phyloP scores from a whole-genome alignment of 148 eudicot genomes.

The Dysphania ambrosioides region DNA sequence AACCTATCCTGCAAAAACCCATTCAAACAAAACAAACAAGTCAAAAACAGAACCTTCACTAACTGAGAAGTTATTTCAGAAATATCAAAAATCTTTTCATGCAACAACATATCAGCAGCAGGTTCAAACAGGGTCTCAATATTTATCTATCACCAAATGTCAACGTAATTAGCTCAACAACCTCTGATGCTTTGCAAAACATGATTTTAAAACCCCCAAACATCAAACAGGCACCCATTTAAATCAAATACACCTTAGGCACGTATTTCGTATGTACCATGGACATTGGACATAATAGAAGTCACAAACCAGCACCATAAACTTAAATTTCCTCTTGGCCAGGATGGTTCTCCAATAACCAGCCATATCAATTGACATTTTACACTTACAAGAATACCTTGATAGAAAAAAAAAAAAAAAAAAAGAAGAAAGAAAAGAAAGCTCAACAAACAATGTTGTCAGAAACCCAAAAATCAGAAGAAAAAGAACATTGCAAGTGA shows the following conservation, averaged over 20 bases:
- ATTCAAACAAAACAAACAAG: not conserved
- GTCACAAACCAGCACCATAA: not conserved
- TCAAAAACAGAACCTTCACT: not conserved
- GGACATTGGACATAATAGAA: not conserved
- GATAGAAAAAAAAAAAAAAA: not conserved
- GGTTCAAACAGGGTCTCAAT: not conserved
- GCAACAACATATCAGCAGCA: too few relatives aligned
- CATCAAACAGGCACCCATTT: not conserved
- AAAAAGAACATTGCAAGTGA: too few relatives aligned
- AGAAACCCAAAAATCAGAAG: too few relatives aligned
- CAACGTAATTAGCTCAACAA: not conserved
- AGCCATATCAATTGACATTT: not conserved
- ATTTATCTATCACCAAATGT: not conserved
- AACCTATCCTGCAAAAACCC: conserved; percentile 49
- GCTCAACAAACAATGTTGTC: not conserved
- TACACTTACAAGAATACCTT: not conserved
- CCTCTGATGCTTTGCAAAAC: not conserved
- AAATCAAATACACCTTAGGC: not conserved
- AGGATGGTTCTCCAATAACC: not conserved
- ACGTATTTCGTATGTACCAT: not conserved
- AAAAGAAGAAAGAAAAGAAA: too few relatives aligned
- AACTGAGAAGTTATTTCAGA: not conserved
- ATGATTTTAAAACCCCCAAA: not conserved
- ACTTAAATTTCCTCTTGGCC: not conserved
- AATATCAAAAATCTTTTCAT: not conserved